Evolutionary conservation across 768 basidiomycete genomes (phyloP).

Genomic region (Arthromyces matolae): DNA sequence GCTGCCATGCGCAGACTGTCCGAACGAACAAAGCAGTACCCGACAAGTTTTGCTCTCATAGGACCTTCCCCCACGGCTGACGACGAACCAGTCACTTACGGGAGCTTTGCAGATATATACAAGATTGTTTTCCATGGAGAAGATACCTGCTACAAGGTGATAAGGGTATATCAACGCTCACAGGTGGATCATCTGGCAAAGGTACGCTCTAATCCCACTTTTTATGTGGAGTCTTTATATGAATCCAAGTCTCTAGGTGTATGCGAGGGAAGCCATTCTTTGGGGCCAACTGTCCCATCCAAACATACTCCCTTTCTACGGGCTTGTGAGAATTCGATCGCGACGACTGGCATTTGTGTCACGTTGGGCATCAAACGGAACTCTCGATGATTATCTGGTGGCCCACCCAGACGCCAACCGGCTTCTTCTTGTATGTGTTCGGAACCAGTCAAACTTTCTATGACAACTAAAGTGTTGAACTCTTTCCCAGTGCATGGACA

Average conservation of each 20-base stretch:
- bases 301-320: slow-evolving; percentile 30
- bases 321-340: slow-evolving; percentile 19
- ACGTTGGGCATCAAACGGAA: slow-evolving; percentile 22
- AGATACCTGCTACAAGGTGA: slow-evolving; percentile 4
- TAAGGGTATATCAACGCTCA: slow-evolving; percentile 1
- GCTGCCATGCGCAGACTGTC: slow-evolving; percentile 7
- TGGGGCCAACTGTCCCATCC: slow-evolving; percentile 31
- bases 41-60: neutral
- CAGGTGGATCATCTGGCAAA: slow-evolving; percentile 4
- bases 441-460: no score
- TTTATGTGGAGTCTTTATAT: no score
- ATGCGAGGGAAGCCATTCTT: slow-evolving; percentile 13
- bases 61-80: neutral
- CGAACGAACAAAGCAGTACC: neutral
- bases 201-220: slow-evolving; percentile 2
- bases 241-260: no score
- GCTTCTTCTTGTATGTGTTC: slow-evolving; percentile 27
- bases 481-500: slow-evolving; percentile 16
- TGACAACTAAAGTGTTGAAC: no score
- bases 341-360: slow-evolving; percentile 32
- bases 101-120: slow-evolving; percentile 6
- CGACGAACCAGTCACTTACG: neutral
- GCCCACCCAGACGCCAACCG: slow-evolving; percentile 20
- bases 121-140: neutral
- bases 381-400: slow-evolving; percentile 27